phyloP scores from a whole-genome alignment of 345 rosid genomes.

The Eucalyptus polybractea region DNA sequence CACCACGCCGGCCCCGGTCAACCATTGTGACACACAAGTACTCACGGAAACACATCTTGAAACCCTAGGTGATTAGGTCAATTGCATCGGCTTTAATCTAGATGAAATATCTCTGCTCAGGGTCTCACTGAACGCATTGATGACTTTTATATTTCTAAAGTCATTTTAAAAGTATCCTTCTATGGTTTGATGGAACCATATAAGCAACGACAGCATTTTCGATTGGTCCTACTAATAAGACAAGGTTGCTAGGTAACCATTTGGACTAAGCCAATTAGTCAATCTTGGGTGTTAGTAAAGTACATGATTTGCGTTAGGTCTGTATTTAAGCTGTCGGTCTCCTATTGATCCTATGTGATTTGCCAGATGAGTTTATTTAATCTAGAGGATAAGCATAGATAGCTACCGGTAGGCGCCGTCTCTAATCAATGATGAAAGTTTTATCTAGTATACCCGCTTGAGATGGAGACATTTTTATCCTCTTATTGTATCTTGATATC shows the following conservation, averaged over 20 bases:
- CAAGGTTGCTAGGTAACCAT: background rate
- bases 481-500: background rate
- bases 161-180: background rate
- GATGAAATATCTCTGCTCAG: background rate
- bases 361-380: background rate
- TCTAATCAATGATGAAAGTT: background rate
- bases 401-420: background rate
- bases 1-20: background rate
- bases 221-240: background rate
- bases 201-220: background rate
- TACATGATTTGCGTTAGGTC: background rate
- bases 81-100: background rate
- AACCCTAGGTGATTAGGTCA: background rate
- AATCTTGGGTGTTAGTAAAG: background rate
- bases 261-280: background rate
- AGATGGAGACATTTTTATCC: background rate
- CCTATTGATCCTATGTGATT: background rate
- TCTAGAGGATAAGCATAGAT: background rate
- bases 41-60: background rate
- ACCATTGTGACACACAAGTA: background rate
- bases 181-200: background rate
- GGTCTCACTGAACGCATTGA: background rate
- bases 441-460: background rate
- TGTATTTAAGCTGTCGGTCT: background rate
- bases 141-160: background rate